Conservation (phyloP, 805 yeast species). For the Metschnikowia similis region DNA sequence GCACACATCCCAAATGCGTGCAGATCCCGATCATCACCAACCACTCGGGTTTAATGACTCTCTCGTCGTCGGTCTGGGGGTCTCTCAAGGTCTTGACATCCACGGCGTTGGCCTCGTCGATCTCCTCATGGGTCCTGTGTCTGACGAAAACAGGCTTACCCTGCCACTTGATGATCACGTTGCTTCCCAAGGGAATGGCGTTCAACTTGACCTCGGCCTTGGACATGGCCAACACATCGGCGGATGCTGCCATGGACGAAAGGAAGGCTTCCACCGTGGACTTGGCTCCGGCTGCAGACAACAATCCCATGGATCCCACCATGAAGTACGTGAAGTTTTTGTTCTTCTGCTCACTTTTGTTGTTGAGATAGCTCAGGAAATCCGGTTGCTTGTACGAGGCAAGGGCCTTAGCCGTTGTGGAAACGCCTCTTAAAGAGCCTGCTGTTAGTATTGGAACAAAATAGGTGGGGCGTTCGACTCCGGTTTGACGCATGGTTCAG, state of each 20-base stretch:
- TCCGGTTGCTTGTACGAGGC: slow-evolving; percentile 90
- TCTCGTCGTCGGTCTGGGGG: slow-evolving; percentile 88
- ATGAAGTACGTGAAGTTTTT: slow-evolving; percentile 93
- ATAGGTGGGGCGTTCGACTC: not conserved
- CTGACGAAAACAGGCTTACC: slow-evolving; percentile 99
- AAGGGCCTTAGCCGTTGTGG: slow-evolving; percentile 50
- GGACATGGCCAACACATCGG: slow-evolving; percentile 98
- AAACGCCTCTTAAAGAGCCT: slow-evolving; percentile 46
- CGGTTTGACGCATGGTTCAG: too few species aligned
- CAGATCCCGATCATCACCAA: slow-evolving; percentile 98
- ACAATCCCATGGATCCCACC: slow-evolving; percentile 92
- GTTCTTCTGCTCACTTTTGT: slow-evolving; percentile 58
- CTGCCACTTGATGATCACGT: slow-evolving; percentile 98
- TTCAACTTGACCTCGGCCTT: slow-evolving; percentile 95
- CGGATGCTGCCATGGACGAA: slow-evolving; percentile 93
- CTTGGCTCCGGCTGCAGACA: slow-evolving; percentile 92
- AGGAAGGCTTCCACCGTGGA: slow-evolving; percentile 92
- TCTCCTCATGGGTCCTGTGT: slow-evolving; percentile 93
- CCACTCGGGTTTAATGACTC: slow-evolving; percentile 98
- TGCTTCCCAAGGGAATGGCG: slow-evolving; percentile 95
- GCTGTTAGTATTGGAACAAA: slow-evolving; percentile 17
- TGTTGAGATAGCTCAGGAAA: slow-evolving; percentile 74
- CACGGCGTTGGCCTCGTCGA: slow-evolving; percentile 86
- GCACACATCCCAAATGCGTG: slow-evolving; percentile 99
- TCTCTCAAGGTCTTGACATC: slow-evolving; percentile 81